A percentile compares a stretch with the other conserved stretches of the same genome.
Conservation (phyloP, 495 filamentous ascomycete species). For the Physcia stellaris region DNA sequence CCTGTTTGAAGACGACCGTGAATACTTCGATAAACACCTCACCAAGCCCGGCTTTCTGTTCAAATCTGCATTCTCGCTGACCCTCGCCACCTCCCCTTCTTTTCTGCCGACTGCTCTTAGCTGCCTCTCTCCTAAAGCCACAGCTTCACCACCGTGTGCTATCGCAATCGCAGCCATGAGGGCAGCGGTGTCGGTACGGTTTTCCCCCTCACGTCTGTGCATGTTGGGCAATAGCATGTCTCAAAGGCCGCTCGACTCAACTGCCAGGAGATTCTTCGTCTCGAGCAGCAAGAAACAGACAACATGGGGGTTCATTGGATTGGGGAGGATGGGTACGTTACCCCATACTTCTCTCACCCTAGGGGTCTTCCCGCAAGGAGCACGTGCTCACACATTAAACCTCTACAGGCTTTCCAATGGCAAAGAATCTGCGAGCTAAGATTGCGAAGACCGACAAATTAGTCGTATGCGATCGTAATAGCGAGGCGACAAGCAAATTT, state of each 20-base stretch:
- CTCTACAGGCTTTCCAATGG: conserved; percentile 62
- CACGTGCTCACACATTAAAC: conserved; percentile 12
- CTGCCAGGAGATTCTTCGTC: conserved; percentile 11
- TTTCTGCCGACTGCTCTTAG: too few species aligned
- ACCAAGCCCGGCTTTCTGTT: too few species aligned
- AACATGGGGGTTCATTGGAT: conserved; percentile 71
- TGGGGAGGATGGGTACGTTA: conserved; percentile 73
- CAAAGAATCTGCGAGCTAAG: conserved; percentile 69
- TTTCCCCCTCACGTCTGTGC: conserved; percentile 11
- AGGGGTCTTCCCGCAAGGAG: too few species aligned
- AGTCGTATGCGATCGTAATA: conserved; percentile 62
- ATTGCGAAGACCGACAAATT: conserved; percentile 55
- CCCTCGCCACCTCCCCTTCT: not conserved
- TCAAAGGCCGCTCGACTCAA: too few species aligned
- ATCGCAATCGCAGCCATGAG: conserved; percentile 8
- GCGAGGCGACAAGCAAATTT: conserved; percentile 42
- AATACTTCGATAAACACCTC: too few species aligned
- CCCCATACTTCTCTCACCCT: not conserved
- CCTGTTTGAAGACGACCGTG: too few species aligned
- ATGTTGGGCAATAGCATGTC: conserved; percentile 4
- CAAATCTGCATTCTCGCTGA: not conserved
- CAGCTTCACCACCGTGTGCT: not conserved
- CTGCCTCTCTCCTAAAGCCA: too few species aligned
- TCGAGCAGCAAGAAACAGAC: conserved; percentile 20
- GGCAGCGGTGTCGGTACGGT: conserved; percentile 10